phyloP scores from a whole-genome alignment of 768 basidiomycete species.

The Boletellus ananiceps region DNA sequence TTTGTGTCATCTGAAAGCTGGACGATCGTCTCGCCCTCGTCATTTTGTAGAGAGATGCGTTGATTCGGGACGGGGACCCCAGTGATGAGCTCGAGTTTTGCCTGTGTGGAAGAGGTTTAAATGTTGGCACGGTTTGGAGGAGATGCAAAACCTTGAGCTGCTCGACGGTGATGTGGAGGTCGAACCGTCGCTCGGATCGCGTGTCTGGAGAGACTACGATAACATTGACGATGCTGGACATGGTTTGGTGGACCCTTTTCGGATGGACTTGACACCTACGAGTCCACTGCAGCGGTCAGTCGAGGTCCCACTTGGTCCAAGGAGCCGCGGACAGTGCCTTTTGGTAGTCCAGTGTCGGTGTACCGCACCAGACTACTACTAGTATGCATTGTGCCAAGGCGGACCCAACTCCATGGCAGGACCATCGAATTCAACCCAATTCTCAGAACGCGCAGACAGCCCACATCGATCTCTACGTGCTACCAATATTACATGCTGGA shows the following conservation, averaged over 20 bases:
- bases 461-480: not conserved
- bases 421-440: too few relatives aligned
- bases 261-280: too few relatives aligned
- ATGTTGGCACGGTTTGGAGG: not conserved
- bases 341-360: too few relatives aligned
- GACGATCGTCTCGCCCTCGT: constrained; percentile 48
- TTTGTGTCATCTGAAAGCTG: constrained; percentile 62
- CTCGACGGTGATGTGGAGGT: constrained; percentile 66
- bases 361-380: too few relatives aligned
- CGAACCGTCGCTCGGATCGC: constrained; percentile 82
- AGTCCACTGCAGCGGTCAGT: too few relatives aligned
- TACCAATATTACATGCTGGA: not conserved
- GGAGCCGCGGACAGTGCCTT: too few relatives aligned
- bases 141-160: constrained; percentile 68
- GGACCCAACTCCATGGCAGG: too few relatives aligned
- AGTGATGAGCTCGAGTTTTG: constrained; percentile 86
- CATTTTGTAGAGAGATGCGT: constrained; percentile 55
- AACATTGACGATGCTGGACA: constrained; percentile 54
- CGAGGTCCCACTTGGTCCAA: too few relatives aligned
- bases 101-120: constrained; percentile 34
- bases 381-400: too few relatives aligned
- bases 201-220: constrained; percentile 87
- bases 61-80: constrained; percentile 80
- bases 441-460: not conserved
- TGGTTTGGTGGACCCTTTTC: constrained; percentile 8